Evolutionary conservation across 495 filamentous ascomycete species (phyloP).

Genomic region (Penicillium argentinense): DNA sequence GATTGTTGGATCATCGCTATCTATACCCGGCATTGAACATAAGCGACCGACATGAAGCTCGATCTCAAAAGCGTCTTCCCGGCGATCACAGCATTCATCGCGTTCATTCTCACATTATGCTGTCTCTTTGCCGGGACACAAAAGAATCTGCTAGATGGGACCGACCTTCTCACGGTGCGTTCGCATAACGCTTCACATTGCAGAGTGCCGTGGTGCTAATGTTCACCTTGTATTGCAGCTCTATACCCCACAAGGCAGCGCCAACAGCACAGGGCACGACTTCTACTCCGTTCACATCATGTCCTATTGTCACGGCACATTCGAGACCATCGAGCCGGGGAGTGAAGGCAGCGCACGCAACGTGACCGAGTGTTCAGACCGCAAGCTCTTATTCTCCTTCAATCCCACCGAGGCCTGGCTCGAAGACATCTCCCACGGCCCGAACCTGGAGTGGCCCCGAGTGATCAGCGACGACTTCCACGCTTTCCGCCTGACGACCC

Average conservation of each 20-base stretch:
- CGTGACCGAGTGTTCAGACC: constrained; percentile 61
- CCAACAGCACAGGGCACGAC: constrained; percentile 59
- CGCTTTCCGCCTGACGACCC: constrained; percentile 43
- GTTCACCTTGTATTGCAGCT: constrained; percentile 28
- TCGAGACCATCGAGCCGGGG: constrained; percentile 28
- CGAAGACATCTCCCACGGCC: constrained; percentile 53
- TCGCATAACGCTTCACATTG: background rate
- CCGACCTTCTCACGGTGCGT: constrained; percentile 64
- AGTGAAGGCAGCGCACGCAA: constrained; percentile 45
- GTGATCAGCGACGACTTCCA: constrained; percentile 60
- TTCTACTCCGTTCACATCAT: constrained; percentile 76
- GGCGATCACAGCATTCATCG: constrained; percentile 45
- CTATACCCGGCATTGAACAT: background rate
- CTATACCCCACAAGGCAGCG: constrained; percentile 43
- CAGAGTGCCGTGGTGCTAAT: constrained; percentile 15
- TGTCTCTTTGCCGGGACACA: constrained; percentile 70
- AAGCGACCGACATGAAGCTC: background rate
- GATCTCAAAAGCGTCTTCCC: constrained; percentile 24
- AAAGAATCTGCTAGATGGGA: constrained; percentile 58
- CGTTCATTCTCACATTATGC: constrained; percentile 67
- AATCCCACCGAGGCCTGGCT: constrained; percentile 58
- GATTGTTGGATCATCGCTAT: background rate
- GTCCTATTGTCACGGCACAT: constrained; percentile 67
- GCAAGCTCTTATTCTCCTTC: constrained; percentile 54
- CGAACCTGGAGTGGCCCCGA: constrained; percentile 60